Conservation (phyloP, 164 flowering plant genomes). For the Warburgia ugandensis region DNA sequence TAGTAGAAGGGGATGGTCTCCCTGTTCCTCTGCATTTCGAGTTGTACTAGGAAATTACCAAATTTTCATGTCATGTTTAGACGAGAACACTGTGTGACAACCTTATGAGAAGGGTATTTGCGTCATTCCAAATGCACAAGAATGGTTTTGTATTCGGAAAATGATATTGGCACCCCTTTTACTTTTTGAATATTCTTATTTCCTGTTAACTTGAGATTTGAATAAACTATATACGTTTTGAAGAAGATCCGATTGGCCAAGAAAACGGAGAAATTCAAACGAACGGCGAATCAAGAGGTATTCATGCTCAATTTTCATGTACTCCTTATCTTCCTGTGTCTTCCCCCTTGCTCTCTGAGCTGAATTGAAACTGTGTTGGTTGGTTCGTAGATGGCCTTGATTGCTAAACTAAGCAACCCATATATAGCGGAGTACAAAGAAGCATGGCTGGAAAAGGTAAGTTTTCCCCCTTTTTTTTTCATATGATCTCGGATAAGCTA, state of each 20-base stretch:
- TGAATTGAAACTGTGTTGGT: background rate
- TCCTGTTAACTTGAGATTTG: background rate
- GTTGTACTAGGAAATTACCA: background rate
- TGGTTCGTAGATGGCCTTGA: constrained; percentile 63
- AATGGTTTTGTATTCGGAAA: background rate
- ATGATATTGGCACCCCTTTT: background rate
- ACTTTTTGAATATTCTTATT: background rate
- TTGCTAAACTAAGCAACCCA: constrained; percentile 61
- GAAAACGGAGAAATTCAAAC: constrained; percentile 87
- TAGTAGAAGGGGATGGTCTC: background rate
- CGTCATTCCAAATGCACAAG: background rate
- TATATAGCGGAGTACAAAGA: constrained; percentile 84
- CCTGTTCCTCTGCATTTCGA: background rate
- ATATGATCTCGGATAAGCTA: background rate
- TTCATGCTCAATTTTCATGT: background rate
- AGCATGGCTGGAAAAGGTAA: constrained; percentile 90
- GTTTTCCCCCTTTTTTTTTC: background rate
- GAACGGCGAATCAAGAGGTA: constrained; percentile 86
- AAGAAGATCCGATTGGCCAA: constrained; percentile 79
- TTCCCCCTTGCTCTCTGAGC: background rate
- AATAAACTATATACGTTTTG: constrained; percentile 68
- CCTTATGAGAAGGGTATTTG: too few relatives aligned
- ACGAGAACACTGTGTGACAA: background rate
- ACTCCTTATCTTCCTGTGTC: background rate
- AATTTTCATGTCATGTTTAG: background rate